Base-by-base conservation (phyloP, 768 basidiomycete genomes). In the Gautieria morchelliformis region DNA sequence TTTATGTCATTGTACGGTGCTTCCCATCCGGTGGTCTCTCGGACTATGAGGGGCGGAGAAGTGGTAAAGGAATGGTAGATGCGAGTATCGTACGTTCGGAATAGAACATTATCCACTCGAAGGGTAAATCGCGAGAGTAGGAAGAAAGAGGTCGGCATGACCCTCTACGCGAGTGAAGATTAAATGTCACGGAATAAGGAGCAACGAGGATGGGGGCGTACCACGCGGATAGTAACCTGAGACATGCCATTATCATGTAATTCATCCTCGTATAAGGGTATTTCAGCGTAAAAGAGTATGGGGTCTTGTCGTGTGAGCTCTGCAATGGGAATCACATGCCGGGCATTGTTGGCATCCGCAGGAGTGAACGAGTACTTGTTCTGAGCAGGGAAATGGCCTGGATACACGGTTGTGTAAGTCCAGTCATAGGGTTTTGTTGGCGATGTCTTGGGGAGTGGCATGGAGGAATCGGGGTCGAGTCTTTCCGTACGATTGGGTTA, bases 221-320 rank as follows among this genome's bases (percentile, higher is more conserved):
- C 94, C 58, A 97, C 91, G 64, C 93, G 78, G 47, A 93, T 86
- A 27, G 92, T 78, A 1, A 93, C 69, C 32, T 83, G 79, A 1
- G 93, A 93, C 6, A 90, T 83, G 0, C 96, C 96, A 66, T 98
- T 97, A 66, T 99, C 96, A 66, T 97, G 93, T 46, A 98, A 75
- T 69, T 99, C 96, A 68, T 97, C 93, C 66, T 99, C 95, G 66
- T 89, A 98, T 5, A 98, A 72, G 0, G 92, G 89, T 1, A 97
- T 82, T 64, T 98, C 94, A 7, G 95, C 92, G 66, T 95, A 98
- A 71, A 95, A 99, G n/a, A 97, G 74, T 63, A 98, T 98, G 15
- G 96, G 96, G 70, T 97, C 95, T 58, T 84, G 90, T 27, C 89
- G 81, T 10, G 85, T 87, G 32, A 98, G 80, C 61, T 94, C 85